Conservation (phyloP, 345 rosid species). For the Eutrema heterophyllum region DNA sequence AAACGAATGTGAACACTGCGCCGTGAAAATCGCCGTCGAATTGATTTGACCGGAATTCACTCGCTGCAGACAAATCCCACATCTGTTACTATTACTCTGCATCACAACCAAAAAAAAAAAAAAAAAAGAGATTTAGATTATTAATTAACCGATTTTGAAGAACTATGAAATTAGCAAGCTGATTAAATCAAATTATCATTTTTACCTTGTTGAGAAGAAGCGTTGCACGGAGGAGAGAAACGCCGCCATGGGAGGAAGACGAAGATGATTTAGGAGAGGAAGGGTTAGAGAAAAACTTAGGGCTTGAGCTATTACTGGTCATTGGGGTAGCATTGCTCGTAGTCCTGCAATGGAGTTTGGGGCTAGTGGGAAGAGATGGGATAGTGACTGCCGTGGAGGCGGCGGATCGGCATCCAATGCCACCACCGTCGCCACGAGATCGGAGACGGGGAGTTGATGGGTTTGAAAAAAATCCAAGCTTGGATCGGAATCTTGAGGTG, state of each 20-base stretch:
- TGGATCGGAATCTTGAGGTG: constrained; percentile 57
- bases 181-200: not conserved
- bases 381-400: constrained; percentile 22
- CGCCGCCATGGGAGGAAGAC: constrained; percentile 54
- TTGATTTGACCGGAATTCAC: constrained; percentile 49
- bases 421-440: constrained; percentile 35
- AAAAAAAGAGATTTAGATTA: not conserved
- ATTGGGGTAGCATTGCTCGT: constrained; percentile 34
- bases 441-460: constrained; percentile 73
- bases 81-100: constrained; percentile 36
- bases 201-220: constrained; percentile 27
- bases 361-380: constrained; percentile 62
- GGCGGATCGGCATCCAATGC: constrained; percentile 57
- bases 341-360: constrained; percentile 61
- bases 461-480: constrained; percentile 67
- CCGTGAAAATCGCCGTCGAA: constrained; percentile 72
- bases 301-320: constrained; percentile 33
- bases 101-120: constrained; percentile 7
- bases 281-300: constrained; percentile 55
- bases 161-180: not conserved
- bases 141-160: not conserved
- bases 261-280: constrained; percentile 81
- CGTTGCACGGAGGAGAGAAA: constrained; percentile 29
- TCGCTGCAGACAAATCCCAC: constrained; percentile 73
- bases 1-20: constrained; percentile 80